Conservation (phyloP, 2,329 filamentous ascomycete genomes). For the Metarhizium sp. region DNA sequence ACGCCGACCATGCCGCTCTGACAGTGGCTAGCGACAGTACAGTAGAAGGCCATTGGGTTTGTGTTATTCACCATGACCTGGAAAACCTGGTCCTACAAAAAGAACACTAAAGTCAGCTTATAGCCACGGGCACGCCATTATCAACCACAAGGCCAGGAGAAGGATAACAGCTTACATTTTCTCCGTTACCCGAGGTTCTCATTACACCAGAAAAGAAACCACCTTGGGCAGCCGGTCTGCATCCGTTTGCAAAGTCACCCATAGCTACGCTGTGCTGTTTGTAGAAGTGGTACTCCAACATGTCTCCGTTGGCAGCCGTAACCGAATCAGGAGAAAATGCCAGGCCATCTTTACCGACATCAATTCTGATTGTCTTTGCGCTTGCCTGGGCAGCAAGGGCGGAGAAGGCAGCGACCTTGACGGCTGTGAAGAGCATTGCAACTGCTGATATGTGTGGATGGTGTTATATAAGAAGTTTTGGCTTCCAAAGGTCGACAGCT, state of each 20-base stretch:
- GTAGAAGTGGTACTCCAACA: conserved; percentile 41
- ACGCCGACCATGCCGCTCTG: conserved; percentile 21
- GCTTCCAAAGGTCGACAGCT: neutral
- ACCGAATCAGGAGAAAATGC: conserved; percentile 25
- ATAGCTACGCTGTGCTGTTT: conserved; percentile 36
- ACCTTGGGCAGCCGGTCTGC: conserved; percentile 23
- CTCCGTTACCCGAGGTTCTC: neutral
- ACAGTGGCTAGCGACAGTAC: conserved; percentile 17
- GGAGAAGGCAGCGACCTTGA: conserved; percentile 8
- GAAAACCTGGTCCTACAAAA: conserved; percentile 10
- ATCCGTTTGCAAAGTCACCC: conserved; percentile 38
- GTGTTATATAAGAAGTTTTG: neutral
- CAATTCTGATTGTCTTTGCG: conserved; percentile 22
- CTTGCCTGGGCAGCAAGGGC: conserved; percentile 10
- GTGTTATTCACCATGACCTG: conserved; percentile 19
- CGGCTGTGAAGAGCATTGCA: conserved; percentile 10
- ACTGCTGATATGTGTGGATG: neutral
- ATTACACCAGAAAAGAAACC: conserved; percentile 9
- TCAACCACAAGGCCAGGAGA: neutral
- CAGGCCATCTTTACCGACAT: conserved; percentile 33
- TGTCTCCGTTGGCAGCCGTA: conserved; percentile 31
- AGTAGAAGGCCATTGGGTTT: conserved; percentile 22
- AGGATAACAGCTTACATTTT: neutral
- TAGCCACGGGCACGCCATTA: neutral
- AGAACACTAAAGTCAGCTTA: conserved; percentile 1